Conservation (phyloP, 805 yeast species). For the Cyberlindnera saturnus region DNA sequence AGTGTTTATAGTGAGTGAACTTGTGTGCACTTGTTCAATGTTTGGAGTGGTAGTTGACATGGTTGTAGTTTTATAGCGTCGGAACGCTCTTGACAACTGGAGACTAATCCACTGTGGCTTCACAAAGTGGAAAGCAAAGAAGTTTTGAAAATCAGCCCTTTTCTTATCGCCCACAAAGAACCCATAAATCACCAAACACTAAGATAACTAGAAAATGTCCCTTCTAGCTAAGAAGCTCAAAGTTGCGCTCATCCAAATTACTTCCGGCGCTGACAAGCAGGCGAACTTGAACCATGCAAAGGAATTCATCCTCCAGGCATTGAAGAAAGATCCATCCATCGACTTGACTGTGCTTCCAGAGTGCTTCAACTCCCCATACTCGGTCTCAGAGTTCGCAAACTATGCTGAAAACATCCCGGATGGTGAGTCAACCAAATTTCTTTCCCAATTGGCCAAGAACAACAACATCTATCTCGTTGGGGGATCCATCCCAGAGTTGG, state of each 20-base stretch:
- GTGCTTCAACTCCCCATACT: constrained; percentile 93
- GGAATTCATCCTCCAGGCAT: constrained; percentile 57
- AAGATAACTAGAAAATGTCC: constrained; percentile 9
- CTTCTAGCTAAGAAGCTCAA: constrained; percentile 45
- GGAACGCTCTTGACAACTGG: too few relatives aligned
- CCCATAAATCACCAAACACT: neutral
- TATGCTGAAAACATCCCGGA: constrained; percentile 84
- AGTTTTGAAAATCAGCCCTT: neutral
- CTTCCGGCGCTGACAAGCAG: constrained; percentile 64
- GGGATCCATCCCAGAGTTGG: constrained; percentile 86
- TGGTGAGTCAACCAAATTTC: constrained; percentile 60
- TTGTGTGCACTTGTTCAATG: neutral
- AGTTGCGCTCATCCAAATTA: constrained; percentile 78
- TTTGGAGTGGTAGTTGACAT: neutral
- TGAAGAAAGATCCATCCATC: constrained; percentile 48
- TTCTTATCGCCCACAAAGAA: neutral
- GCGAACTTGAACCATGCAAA: constrained; percentile 70
- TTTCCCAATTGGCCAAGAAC: constrained; percentile 63
- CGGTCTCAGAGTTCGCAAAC: constrained; percentile 77
- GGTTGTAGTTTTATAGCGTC: neutral
- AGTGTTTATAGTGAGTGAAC: constrained; percentile 6
- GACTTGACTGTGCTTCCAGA: constrained; percentile 80
- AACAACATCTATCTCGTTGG: constrained; percentile 69
- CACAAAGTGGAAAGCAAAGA: too few relatives aligned
- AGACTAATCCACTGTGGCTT: too few relatives aligned